phyloP scores from a whole-genome alignment of 805 yeast species.

The Saccharomycopsis selenospora region DNA sequence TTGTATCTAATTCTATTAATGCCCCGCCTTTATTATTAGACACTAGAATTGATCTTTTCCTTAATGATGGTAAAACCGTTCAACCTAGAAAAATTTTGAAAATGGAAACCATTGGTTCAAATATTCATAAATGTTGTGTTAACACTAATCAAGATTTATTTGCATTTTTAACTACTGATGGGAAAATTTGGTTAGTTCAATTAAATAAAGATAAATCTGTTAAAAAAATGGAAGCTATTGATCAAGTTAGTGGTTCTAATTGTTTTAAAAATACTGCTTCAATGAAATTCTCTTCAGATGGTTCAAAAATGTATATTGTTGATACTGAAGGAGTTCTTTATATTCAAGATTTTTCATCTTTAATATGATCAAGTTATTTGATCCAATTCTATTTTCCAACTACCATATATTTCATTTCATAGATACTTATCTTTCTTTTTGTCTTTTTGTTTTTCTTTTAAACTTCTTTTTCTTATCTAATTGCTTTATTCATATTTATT shows the following conservation, averaged over 20 bases:
- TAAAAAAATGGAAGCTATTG: slow-evolving; percentile 36
- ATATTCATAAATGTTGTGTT: slow-evolving; percentile 63
- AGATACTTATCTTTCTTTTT: no score
- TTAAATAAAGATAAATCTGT: slow-evolving; percentile 2
- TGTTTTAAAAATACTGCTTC: slow-evolving; percentile 69
- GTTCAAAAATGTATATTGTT: slow-evolving; percentile 65
- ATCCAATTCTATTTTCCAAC: neutral
- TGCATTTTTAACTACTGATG: slow-evolving; percentile 72
- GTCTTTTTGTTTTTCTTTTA: no score
- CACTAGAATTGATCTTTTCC: slow-evolving; percentile 42
- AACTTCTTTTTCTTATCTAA: neutral
- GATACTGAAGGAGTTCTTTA: slow-evolving; percentile 77
- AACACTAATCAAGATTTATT: slow-evolving; percentile 84
- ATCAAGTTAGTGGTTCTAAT: slow-evolving; percentile 70
- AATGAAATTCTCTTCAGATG: slow-evolving; percentile 67
- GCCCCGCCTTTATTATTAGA: slow-evolving; percentile 64
- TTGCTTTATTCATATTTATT: no score
- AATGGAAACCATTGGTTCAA: slow-evolving; percentile 72
- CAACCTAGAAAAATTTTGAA: slow-evolving; percentile 55
- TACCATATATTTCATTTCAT: neutral
- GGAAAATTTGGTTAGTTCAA: slow-evolving; percentile 43
- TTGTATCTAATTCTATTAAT: slow-evolving; percentile 52
- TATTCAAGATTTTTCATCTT: slow-evolving; percentile 58
- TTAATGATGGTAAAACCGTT: slow-evolving; percentile 30
- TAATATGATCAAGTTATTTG: neutral